Evolutionary conservation across 257 asterid genomes (phyloP).

Genomic region (Nicotiana sylvestris): DNA sequence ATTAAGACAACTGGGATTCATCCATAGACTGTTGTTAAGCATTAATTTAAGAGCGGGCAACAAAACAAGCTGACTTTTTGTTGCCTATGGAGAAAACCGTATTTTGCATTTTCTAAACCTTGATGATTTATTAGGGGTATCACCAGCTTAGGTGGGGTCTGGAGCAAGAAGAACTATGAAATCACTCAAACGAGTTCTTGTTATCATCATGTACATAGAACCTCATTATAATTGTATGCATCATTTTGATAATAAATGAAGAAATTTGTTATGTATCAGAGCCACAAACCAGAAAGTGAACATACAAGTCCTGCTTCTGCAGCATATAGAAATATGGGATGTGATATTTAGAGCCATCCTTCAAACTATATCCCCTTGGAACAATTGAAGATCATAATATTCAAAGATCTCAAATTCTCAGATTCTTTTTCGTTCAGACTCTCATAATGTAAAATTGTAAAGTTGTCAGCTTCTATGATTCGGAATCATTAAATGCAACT

Average conservation of each 20-base stretch:
- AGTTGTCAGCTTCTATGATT: not conserved
- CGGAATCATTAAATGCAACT: not conserved
- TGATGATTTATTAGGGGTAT: not conserved
- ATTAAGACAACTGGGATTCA: not conserved
- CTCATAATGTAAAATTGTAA: not conserved
- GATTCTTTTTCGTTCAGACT: not conserved
- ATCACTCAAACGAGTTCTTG: not conserved
- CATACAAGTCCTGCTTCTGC: not conserved
- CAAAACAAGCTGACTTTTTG: not conserved
- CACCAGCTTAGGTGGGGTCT: not conserved
- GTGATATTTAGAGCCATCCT: not conserved
- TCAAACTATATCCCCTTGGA: not conserved
- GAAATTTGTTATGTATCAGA: not conserved
- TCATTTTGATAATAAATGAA: not conserved
- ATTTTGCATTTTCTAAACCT: not conserved
- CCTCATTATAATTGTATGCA: not conserved
- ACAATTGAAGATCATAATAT: not conserved
- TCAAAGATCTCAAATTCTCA: constrained; percentile 1
- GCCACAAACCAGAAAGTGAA: not conserved
- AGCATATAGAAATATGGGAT: not conserved
- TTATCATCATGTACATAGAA: not conserved
- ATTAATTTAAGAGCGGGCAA: not conserved
- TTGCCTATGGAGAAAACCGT: not conserved
- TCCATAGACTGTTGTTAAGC: not conserved
- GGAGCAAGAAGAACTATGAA: not conserved